Base-by-base conservation (phyloP, 768 basidiomycete genomes). In the Naematelia encephala region DNA sequence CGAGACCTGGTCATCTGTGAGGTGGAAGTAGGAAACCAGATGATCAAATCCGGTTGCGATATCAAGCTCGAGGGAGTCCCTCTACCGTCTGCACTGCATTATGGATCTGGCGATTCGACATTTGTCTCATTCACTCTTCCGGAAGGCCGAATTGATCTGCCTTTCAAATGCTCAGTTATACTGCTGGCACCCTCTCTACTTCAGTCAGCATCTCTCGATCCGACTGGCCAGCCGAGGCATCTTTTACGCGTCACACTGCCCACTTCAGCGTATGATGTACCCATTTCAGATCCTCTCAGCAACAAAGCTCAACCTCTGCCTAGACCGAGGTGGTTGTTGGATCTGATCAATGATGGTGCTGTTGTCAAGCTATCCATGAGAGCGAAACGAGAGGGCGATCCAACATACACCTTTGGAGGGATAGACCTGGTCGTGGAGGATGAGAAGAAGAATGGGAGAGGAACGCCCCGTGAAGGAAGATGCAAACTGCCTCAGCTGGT, bases 161-260 rank as follows among this genome's bases (percentile, higher is more conserved):
- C 76, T 0, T 71, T 77, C 59, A 69, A 68, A 25, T 83, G 83
- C 58, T 81, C 82, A 3, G 79, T 92, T 13, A 83, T 89, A 71
- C 87, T 87, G 0, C 82, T 94, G 54, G 90, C 93, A 0, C 84
- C 86, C 1, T 91, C 90, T 21, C 84, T 90, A 11, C 78, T 90
- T 57, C 65, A 77, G 56, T 79, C 78, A 19, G 76, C 66, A 42
- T 89, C 88, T 66, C 88, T 90, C 0, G 69, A 75, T 12, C 70
- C 88, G 34, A 81, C 79, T 47, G 80, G 83, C 5, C 81, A 57
- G 19, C 29, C 81, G 2, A 82, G 90, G 46, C 91, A 96, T 77
- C 77, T 96, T 47, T 63, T 97, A 13, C 82, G 89, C 50, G 67
- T 97, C 52, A 84, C 83, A 39, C 77, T 96, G 16, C 92, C 92